Base-by-base conservation (phyloP, 495 filamentous ascomycete genomes). In the Tetracladium setigerum region DNA sequence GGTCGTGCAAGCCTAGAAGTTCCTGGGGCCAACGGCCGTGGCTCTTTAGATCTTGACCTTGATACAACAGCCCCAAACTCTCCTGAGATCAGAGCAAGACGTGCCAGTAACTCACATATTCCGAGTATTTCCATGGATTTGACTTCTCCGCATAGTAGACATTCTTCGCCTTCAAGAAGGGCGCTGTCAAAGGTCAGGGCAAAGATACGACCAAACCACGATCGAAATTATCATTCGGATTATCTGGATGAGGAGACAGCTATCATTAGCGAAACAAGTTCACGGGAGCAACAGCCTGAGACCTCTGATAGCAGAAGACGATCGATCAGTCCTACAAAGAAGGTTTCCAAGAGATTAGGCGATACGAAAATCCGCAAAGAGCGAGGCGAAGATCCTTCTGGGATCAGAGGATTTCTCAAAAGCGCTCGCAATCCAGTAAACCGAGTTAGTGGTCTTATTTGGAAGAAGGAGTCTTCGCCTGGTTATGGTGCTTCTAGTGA, bases 71-170 rank as follows among this genome's bases (percentile, higher is more conserved):
- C 63, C 17, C 68, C 74, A 12, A 71, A 64, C 49, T 73, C 74
- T 43, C 72, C 73, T 14, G 53, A 60, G n/a, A 58, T 64, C 11
- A 54, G 46, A 41, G 44, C 55, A 5, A 19, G 15, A 7, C 50
- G 33, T 27, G 14, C 39, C n/a, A 42, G 60, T 15, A 48, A 52
- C 47, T 52, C 61, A n/a, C 70, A 71, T 39, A 70, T 78, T 44
- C 78, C 78, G 5, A 78, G 75, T 48, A 77, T 81, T 51, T 68
- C 74, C 10, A 73, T 72, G 31, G 76, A 78, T 51, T 41, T 79
- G 13, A 79, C 76, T 15, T 66, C 72, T 9, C 68, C 74, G 2
- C 67, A 63, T 5, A 81, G 76, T 50, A 68, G 76, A 31, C 68
- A 66, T 22, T 59, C 68, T 1, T 81, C 77, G 18, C 76, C 76